These are phyloP conservation scores for Amanita rubescens DNA, from an alignment of 768 basidiomycete genomes.

Conservation along the genomic window DNA sequence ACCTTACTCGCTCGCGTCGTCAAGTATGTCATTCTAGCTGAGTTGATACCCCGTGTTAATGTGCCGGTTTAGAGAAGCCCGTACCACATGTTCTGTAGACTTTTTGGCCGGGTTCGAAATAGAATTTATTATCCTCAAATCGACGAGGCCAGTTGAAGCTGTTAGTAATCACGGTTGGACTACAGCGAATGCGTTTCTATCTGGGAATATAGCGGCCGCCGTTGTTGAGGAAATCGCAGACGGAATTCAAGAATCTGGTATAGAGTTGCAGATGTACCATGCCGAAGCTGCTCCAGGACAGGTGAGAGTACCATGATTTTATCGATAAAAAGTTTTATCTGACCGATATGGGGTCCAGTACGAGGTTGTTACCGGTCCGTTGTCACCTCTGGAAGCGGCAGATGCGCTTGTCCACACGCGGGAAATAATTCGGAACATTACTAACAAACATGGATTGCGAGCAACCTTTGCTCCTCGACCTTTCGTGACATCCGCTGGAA, in stretches of 20 bases:
- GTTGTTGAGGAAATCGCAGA: conserved; percentile 56
- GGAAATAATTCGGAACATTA: conserved; percentile 59
- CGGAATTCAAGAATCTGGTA: conserved; percentile 35
- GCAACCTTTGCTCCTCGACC: conserved; percentile 63
- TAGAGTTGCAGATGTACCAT: conserved; percentile 65
- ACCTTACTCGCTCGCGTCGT: conserved; percentile 43
- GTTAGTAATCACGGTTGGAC: conserved; percentile 46
- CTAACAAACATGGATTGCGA: conserved; percentile 52
- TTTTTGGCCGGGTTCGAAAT: conserved; percentile 66
- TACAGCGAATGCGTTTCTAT: conserved; percentile 26
- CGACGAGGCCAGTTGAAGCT: conserved; percentile 35
- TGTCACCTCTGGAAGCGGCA: conserved; percentile 56
- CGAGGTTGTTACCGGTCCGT: conserved; percentile 60
- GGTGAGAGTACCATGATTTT: conserved; percentile 24
- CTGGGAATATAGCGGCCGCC: conserved; percentile 39
- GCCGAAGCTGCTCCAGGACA: conserved; percentile 66
- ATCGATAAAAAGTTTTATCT: not conserved
- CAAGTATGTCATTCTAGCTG: conserved; percentile 30
- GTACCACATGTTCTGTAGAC: conserved; percentile 22
- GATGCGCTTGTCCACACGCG: conserved; percentile 62
- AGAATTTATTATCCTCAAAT: conserved; percentile 61
- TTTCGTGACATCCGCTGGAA: conserved; percentile 40
- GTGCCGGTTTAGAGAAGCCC: conserved; percentile 21
- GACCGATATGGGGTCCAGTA: conserved; percentile 34
- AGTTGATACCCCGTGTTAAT: not conserved